phyloP scores from a whole-genome alignment of 345 rosid species.

The Populus alba region DNA sequence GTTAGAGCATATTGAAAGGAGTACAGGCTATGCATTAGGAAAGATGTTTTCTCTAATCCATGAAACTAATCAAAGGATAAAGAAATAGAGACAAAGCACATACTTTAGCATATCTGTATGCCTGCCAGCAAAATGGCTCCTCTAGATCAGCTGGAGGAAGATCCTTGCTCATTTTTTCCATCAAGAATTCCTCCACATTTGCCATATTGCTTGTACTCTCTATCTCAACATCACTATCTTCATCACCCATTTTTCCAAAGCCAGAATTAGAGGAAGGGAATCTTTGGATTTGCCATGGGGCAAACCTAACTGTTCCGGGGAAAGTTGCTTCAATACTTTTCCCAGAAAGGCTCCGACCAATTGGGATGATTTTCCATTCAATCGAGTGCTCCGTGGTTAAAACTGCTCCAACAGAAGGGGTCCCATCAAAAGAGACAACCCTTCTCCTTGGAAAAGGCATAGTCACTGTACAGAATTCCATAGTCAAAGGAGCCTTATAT shows the following conservation, averaged over 20 bases:
- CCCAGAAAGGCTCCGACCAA: constrained; percentile 76
- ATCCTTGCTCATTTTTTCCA: constrained; percentile 80
- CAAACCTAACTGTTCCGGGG: constrained; percentile 87
- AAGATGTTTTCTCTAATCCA: background rate
- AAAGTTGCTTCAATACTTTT: constrained; percentile 82
- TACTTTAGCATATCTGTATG: constrained; percentile 87
- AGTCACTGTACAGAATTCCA: constrained; percentile 83
- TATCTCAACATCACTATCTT: constrained; percentile 68
- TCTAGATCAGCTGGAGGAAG: constrained; percentile 85
- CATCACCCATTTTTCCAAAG: constrained; percentile 47
- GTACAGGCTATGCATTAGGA: background rate
- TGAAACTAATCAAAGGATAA: constrained; percentile 7
- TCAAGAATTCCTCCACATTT: constrained; percentile 68
- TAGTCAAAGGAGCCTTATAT: constrained; percentile 69
- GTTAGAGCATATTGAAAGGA: background rate
- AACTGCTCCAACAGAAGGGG: constrained; percentile 80
- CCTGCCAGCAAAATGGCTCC: constrained; percentile 96
- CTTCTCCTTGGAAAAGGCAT: constrained; percentile 93
- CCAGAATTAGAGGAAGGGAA: constrained; percentile 29
- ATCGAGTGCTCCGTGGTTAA: constrained; percentile 75
- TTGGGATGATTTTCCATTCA: constrained; percentile 79
- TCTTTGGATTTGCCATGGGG: constrained; percentile 66
- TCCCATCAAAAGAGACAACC: constrained; percentile 75
- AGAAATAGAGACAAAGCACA: constrained; percentile 11
- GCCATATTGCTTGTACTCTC: constrained; percentile 64